Base-by-base conservation (phyloP, 2,329 filamentous ascomycete genomes). In the Fusarium guadeloupense region DNA sequence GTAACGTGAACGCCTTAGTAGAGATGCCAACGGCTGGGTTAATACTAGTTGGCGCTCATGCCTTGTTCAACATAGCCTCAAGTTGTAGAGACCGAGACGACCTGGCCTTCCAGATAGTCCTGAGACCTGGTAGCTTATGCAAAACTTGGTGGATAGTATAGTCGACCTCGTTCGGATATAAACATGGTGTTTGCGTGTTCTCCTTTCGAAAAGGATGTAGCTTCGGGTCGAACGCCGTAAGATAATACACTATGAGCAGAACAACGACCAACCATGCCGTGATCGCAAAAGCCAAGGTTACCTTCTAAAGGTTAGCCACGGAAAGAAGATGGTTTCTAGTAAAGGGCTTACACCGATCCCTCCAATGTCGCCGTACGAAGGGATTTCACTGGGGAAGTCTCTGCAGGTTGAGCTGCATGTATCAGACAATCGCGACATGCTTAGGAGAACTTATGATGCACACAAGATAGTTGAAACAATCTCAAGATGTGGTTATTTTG, bases 161-260 rank as follows among this genome's bases (percentile, higher is more conserved):
- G 4, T 56, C 53, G 2, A 28, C 1, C 1, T 19, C 5, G 21
- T 56, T 56, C 3, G 53, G 53, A 4, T 41, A 7, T 12, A n/a
- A 5, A 0, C 40, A 16, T 2, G 0, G 2, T 0, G 17, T 41
- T 0, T 41, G 42, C 3, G 17, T 17, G 28, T 33, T 25, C 5
- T 40, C 19, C 0, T 33, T 4, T 33, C 53, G 40, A 6, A 56
- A 56, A 5, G 53, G 49, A 5, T 56, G 37, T 6, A 56, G 41
- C 16, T 4, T 20, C 0, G 53, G 49, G 10, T 56, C 17, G 6
- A 10, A 56, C 3, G 13, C 53, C 4, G 16, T 19, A 13, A 54
- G 14, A 17, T 56, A 56, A 8, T 56, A 56, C 1, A 17, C 28
- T 13, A 47, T 5, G 16, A 56, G 53, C 13, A 56, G 21, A 3